Percentiles rank a stretch among this genome's conserved stretches.
Conservation (phyloP, 495 filamentous ascomycete genomes). For the Annulohypoxylon maeteangense region DNA sequence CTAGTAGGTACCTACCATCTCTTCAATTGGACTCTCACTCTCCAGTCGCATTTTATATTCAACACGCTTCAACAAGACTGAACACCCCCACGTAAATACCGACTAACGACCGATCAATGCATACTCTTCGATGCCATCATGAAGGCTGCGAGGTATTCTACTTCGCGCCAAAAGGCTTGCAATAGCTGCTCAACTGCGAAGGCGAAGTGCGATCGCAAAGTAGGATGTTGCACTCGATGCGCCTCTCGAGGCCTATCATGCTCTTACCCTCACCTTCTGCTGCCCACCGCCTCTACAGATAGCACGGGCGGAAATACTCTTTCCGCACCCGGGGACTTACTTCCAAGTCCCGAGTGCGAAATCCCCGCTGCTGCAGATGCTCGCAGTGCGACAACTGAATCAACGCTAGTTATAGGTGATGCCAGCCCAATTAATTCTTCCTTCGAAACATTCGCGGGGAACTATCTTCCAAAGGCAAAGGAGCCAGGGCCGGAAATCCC, state of each 20-base stretch:
- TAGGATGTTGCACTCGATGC: slow-evolving; percentile 51
- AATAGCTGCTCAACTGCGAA: slow-evolving; percentile 56
- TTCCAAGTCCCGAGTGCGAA: slow-evolving; percentile 17
- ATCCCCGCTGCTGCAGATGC: background rate
- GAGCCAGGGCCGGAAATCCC: slow-evolving; percentile 1
- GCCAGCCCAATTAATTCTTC: slow-evolving; percentile 4
- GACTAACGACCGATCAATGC: background rate
- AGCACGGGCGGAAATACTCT: background rate
- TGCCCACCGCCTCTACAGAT: background rate
- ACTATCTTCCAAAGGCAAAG: background rate
- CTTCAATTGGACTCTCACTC: too few relatives aligned
- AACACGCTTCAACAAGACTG: too few relatives aligned
- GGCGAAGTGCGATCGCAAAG: slow-evolving; percentile 55
- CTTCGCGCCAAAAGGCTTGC: slow-evolving; percentile 58
- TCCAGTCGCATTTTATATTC: too few relatives aligned
- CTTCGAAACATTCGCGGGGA: slow-evolving; percentile 6
- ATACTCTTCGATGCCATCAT: slow-evolving; percentile 31
- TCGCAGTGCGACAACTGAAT: background rate
- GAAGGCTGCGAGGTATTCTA: slow-evolving; percentile 52
- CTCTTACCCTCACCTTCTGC: slow-evolving; percentile 27
- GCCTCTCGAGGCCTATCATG: slow-evolving; percentile 29
- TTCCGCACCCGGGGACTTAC: slow-evolving; percentile 1
- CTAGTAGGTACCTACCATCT: too few relatives aligned
- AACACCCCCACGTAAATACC: background rate
- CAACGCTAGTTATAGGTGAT: background rate